Percentiles rank a stretch among this genome's conserved stretches.
These are phyloP conservation scores for Vaccinium vitisidaea DNA, from an alignment of 148 eudicot genomes.

Conservation along the genomic window DNA sequence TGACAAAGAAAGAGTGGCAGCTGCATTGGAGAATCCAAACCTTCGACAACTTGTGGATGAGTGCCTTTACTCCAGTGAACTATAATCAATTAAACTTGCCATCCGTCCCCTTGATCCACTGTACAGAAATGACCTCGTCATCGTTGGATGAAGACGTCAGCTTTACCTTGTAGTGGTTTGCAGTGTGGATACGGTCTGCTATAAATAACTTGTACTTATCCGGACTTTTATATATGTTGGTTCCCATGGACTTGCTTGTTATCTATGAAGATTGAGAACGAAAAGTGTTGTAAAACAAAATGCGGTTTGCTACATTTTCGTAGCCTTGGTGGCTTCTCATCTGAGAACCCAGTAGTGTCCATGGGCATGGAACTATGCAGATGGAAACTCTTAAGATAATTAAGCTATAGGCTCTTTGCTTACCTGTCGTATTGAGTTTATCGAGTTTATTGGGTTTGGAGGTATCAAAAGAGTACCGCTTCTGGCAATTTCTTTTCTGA, in stretches of 20 bases:
- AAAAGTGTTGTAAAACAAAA: too few species aligned
- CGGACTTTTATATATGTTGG: neutral
- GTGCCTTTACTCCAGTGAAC: slow-evolving; percentile 67
- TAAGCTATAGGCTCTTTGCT: too few species aligned
- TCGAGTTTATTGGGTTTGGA: too few species aligned
- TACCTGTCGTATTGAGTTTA: too few species aligned
- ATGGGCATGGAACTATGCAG: too few species aligned
- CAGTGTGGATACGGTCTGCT: neutral
- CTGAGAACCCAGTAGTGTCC: too few species aligned
- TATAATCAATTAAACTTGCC: slow-evolving; percentile 30
- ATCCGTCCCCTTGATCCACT: neutral
- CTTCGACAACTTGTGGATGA: slow-evolving; percentile 85
- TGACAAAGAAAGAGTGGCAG: slow-evolving; percentile 90
- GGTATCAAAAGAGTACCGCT: too few species aligned
- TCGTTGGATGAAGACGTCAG: neutral
- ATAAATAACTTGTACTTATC: neutral
- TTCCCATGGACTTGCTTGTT: neutral
- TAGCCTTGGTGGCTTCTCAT: too few species aligned
- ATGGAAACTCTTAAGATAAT: too few species aligned
- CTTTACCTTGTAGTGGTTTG: neutral
- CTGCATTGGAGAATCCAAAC: slow-evolving; percentile 80
- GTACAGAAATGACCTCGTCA: slow-evolving; percentile 12
- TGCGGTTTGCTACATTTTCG: too few species aligned
- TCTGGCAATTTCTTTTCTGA: too few species aligned
- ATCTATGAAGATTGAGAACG: too few species aligned